A percentile compares a stretch with the other conserved stretches of the same genome.
Conservation (phyloP, 352 stramenopile species). For the Phytophthora boehmeriae region DNA sequence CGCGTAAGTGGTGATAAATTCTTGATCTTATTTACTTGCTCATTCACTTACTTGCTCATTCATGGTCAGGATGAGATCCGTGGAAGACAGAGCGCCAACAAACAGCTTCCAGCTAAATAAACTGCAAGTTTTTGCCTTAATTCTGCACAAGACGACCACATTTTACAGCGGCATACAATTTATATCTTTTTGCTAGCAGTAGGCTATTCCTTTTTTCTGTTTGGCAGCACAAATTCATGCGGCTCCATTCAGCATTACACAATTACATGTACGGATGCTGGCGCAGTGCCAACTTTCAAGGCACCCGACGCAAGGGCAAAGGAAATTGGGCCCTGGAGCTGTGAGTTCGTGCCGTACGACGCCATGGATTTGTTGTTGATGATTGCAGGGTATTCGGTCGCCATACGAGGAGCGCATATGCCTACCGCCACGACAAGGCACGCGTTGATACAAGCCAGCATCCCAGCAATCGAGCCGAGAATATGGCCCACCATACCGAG, state of each 20-base stretch:
- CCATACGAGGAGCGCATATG: constrained; percentile 23
- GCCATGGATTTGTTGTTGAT: constrained; percentile 24
- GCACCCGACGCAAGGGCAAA: constrained; percentile 29
- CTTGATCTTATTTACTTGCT: neutral
- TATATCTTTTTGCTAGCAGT: too few relatives aligned
- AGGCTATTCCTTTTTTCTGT: neutral
- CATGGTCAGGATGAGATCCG: constrained; percentile 23
- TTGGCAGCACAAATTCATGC: neutral
- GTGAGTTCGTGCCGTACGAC: constrained; percentile 32
- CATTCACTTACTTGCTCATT: neutral
- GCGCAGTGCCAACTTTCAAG: constrained; percentile 22
- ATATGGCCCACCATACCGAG: constrained; percentile 53
- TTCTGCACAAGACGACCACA: neutral
- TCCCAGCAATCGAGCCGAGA: constrained; percentile 44
- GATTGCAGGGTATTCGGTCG: constrained; percentile 20
- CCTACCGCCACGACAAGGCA: constrained; percentile 47
- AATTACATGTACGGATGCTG: constrained; percentile 26
- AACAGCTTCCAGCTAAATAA: constrained; percentile 13
- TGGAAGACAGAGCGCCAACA: constrained; percentile 13
- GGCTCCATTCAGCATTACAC: constrained; percentile 8
- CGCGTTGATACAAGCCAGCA: constrained; percentile 42
- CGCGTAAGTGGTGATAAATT: constrained; percentile 34
- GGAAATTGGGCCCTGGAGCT: constrained; percentile 30
- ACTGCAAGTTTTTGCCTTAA: neutral
- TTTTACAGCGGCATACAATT: too few relatives aligned